Base-by-base conservation (phyloP, 1,139 yeast genomes). In the Taiozyma onychis region DNA sequence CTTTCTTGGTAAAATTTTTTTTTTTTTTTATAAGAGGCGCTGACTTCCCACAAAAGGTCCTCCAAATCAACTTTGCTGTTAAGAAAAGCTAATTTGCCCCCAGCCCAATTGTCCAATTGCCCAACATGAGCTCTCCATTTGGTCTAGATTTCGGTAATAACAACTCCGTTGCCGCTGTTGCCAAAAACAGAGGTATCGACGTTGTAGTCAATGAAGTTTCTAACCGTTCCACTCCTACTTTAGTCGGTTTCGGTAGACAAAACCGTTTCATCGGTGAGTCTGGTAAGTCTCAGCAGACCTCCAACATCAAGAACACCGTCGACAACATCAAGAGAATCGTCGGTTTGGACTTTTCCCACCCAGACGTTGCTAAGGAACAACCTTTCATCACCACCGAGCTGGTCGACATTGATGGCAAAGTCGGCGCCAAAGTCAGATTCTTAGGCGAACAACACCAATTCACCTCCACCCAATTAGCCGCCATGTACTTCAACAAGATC, bases 141-240 rank as follows among this genome's bases (percentile, higher is more conserved):
- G 99, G 99, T 78, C 86, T 93, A 73, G 99, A 93, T 83, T 85
- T 93, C 70, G 99, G 99, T 76, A 90, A 90, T 76, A 79, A 81
- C 77, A 88, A 80, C 78, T 83, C 96, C 57, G 97, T 91, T 61
- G 81, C 93, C 68, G 98, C 97, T 45, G 96, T 95, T 69, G 99
- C 99, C 57, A 88, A 95, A 72, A 93, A 93, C 82, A 85, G 98
- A 78, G 98, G 98, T 68, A 93, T 95, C 70, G 99, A 93, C 72
- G 85, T 95, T 65, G 88, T 93, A 65, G 98, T 93, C 75, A 95
- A 95, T 71, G 99, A 93, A 73, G 99, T 93, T 48, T 91, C 98
- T 51, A 93, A 93, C 84, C 87, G 99, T 74, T 73, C 95, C 60
- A 93, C 99, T 42, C 99, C 99, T 57, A 76, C 97, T 27, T 76